These are phyloP conservation scores for Funneliformis caledonium DNA, from an alignment of 371 early-diverging fungal genomes.

Conservation along the genomic window DNA sequence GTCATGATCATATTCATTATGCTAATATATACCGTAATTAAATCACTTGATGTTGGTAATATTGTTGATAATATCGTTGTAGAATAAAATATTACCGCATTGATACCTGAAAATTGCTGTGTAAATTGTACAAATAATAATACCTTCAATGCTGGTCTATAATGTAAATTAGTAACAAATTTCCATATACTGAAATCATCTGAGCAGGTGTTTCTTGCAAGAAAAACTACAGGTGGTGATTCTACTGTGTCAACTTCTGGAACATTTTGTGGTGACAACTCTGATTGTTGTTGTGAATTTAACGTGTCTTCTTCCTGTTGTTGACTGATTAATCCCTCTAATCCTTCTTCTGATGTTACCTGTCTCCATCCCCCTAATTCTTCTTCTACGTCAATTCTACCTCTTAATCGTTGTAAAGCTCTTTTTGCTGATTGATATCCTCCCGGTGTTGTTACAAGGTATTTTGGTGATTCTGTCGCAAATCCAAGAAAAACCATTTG, in stretches of 20 bases:
- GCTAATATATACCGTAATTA: constrained; percentile 76
- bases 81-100: constrained; percentile 90
- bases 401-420: constrained; percentile 63
- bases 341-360: constrained; percentile 46
- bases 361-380: constrained; percentile 70
- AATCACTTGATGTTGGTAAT: constrained; percentile 64
- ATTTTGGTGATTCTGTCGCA: constrained; percentile 83
- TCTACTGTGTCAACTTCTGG: not conserved
- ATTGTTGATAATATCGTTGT: constrained; percentile 74
- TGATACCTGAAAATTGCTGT: constrained; percentile 93
- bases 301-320: constrained; percentile 39
- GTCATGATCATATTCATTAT: constrained; percentile 80
- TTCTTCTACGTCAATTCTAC: constrained; percentile 60
- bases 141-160: constrained; percentile 66
- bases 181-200: constrained; percentile 29
- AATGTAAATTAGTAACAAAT: constrained; percentile 46
- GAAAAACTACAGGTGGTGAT: constrained; percentile 23
- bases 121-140: constrained; percentile 76
- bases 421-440: constrained; percentile 59
- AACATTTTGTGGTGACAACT: not conserved
- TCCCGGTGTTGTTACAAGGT: constrained; percentile 60
- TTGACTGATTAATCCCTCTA: constrained; percentile 42
- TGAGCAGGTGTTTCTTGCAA: not conserved
- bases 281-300: not conserved
- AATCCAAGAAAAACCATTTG: constrained; percentile 70